Base-by-base conservation (phyloP, 2,329 filamentous ascomycete species). In the Rachicladosporium sp. region DNA sequence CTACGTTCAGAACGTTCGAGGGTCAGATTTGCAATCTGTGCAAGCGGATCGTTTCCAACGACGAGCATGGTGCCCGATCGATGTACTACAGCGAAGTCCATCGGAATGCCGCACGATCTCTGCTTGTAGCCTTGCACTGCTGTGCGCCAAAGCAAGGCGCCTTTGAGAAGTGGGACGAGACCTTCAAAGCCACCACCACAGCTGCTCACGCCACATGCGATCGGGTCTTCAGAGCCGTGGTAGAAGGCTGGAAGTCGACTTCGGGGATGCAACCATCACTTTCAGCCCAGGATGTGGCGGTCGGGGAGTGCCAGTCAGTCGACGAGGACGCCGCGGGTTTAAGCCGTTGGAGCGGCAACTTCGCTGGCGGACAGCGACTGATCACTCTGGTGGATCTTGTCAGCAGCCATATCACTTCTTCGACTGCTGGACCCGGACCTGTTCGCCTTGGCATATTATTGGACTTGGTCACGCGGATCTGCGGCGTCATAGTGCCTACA, bases 61-160 rank as follows among this genome's bases (percentile, higher is more conserved):
- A 80, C 3, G 19, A 32, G 6, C 37, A 13, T 3, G 10, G 31
- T 8, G 15, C 10, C 4, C 27, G 23, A 29, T 10, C 31, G 10
- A 35, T 35, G 9, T 44, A 50, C 34, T 54, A 51, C 38, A 45
- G 43, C 9, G 36, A 44, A 10, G 33, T 32, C 4, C 49, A 54
- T 35, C 41, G 39, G 33, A 58, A 66, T 29, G 69, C 73, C 39
- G 76, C 83, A 10, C 74, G 78, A 34, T 73, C 69, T 19, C 61
- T 94, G 2, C 70, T 78, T 36, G 71, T 85, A 6, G 69, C 79
- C n/a, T 67, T 93, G 35, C 80, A 86, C 47, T 78, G 80, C 55
- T 91, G 84, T 38, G 82, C 84, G 1, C 78, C 84, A 4, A 95
- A 94, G 61, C 80, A 82, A 45, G 77, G 76, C n/a, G 74, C 78